phyloP scores from a whole-genome alignment of 2,329 filamentous ascomycete species.

The Penicillium rolfsii region DNA sequence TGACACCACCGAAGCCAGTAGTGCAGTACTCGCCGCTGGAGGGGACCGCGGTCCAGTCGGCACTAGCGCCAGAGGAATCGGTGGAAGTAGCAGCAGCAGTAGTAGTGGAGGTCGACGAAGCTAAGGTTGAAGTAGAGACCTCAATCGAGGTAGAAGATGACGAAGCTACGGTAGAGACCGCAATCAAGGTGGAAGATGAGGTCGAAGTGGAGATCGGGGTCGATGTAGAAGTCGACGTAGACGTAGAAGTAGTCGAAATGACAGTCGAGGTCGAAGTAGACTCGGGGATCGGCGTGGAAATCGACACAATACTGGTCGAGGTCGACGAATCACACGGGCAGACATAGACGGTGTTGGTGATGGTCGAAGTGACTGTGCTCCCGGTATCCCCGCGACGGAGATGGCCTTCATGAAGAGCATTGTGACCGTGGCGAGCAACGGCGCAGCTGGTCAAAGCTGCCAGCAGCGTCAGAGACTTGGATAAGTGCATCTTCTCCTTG shows the following conservation, averaged over 20 bases:
- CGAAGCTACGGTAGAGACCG: background rate
- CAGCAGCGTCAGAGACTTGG: slow-evolving; percentile 26
- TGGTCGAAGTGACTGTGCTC: slow-evolving; percentile 10
- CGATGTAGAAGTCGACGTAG: slow-evolving; percentile 1
- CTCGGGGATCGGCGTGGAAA: background rate
- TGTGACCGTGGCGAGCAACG: slow-evolving; percentile 25
- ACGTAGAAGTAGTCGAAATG: slow-evolving; percentile 1
- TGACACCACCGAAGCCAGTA: slow-evolving; percentile 40
- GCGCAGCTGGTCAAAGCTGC: slow-evolving; percentile 34
- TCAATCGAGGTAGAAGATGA: slow-evolving; percentile 1
- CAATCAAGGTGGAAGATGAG: background rate
- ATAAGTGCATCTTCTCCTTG: background rate
- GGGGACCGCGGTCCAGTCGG: slow-evolving; percentile 29
- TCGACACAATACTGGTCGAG: slow-evolving; percentile 2
- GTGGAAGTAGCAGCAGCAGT: slow-evolving; percentile 18
- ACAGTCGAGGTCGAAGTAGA: slow-evolving; percentile 5
- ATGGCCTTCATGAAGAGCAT: slow-evolving; percentile 21
- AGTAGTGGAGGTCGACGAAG: slow-evolving; percentile 7
- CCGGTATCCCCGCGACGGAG: slow-evolving; percentile 18
- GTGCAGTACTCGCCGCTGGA: slow-evolving; percentile 32
- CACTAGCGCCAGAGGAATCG: slow-evolving; percentile 14
- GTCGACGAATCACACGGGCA: slow-evolving; percentile 16
- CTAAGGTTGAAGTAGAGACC: slow-evolving; percentile 6
- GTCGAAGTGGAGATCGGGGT: background rate
- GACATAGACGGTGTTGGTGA: slow-evolving; percentile 18